These are phyloP conservation scores for Epichloe glyceriae DNA, from an alignment of 2,329 filamentous ascomycete species.

Conservation along the genomic window DNA sequence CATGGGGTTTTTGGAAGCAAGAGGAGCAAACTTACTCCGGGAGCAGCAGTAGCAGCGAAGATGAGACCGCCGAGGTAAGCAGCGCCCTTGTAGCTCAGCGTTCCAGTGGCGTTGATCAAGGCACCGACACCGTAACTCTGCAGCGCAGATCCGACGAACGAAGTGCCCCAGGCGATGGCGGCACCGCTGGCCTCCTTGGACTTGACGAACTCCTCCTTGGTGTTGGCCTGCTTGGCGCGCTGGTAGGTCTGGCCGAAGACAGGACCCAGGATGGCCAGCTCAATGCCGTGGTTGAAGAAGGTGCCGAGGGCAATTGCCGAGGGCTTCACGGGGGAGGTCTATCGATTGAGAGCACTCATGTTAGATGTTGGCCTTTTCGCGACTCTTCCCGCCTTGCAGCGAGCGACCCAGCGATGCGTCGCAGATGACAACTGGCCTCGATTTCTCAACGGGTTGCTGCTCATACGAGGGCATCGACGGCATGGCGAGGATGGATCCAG, in stretches of 20 bases:
- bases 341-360: not conserved
- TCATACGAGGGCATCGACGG: no score
- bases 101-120: conserved; percentile 87
- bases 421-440: no score
- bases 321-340: conserved; percentile 76
- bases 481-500: no score
- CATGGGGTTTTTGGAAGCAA: not conserved
- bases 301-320: conserved; percentile 95
- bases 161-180: conserved; percentile 80
- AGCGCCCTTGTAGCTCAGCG: conserved; percentile 91
- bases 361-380: not conserved
- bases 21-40: conserved; percentile 46
- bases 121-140: conserved; percentile 85
- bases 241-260: conserved; percentile 93
- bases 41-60: conserved; percentile 83
- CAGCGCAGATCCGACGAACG: conserved; percentile 74
- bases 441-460: no score
- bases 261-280: conserved; percentile 75
- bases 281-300: conserved; percentile 86
- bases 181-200: conserved; percentile 85
- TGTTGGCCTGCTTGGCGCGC: conserved; percentile 80
- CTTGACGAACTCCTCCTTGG: conserved; percentile 90
- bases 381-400: not conserved
- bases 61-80: conserved; percentile 84
- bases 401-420: not conserved